Evolutionary conservation across 441 rosid species (phyloP), one percentile per base, ranked within the genome.

Genomic region (Omphalea diandra): DNA sequence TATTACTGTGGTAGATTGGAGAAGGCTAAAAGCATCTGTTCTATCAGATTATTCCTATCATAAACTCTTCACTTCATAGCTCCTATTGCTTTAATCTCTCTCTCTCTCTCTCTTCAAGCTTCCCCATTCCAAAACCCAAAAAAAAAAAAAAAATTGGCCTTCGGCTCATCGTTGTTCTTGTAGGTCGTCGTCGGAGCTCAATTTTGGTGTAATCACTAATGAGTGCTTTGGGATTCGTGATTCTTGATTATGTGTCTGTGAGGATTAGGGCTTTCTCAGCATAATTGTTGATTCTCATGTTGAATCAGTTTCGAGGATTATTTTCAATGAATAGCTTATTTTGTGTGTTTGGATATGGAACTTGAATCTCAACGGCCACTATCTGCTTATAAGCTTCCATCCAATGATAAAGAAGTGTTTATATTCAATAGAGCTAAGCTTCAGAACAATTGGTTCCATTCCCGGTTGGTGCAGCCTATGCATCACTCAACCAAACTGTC

Each of bases 341-440:
- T 88, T 96, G 56, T n/a, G n/a, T 87, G 97, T 40, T 74, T 79
- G 65, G 97, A 90, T 43, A 77, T 88, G 89, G 91, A 88, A 70
- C 97, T 96, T n/a, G 97, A 93, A 78, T 83, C 98, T 0, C 93
- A 88, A 38, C 83, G 78, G 83, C 80, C 72, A 22, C 93, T 96
- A 63, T 86, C 97, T 53, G 79, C 84, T 40, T 96, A 87, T 73
- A 86, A 85, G 62, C 99, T 96, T 74, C 98, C 99, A 0, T 79
- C 88, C 7, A 68, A 68, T 47, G 91, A 85, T 54, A 71, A 87
- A 60, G 94, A 91, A 75, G 90, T 93, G 70, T 91, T 93, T 77
- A 73, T 93, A 47, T 96, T 83, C 71, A 96, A 88, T 83, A 93
- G 84, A 79, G 77, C 85, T 38, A 87, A 84, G 90, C 83, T 93